A percentile compares a stretch with the other conserved stretches of the same genome.
Evolutionary conservation across 2,329 filamentous ascomycete genomes (phyloP).

Genomic region (Aspergillus bombycis): DNA sequence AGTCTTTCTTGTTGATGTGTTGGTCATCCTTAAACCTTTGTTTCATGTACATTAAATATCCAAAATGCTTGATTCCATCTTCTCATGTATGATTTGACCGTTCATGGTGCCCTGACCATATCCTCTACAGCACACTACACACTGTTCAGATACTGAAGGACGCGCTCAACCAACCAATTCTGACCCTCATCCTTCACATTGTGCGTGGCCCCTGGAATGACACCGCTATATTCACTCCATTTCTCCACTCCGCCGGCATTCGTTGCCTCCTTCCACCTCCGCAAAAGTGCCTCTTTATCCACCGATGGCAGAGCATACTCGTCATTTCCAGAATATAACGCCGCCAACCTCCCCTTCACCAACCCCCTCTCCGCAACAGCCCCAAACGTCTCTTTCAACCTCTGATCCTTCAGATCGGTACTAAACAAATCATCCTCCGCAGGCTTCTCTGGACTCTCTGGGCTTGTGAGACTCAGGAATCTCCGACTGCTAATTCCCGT

Average conservation of each 20-base stretch:
- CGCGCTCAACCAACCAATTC: slow-evolving; percentile 41
- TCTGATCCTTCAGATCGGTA: slow-evolving; percentile 67
- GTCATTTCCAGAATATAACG: slow-evolving; percentile 52
- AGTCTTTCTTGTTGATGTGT: background rate
- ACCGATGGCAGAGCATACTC: slow-evolving; percentile 49
- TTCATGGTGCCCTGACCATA: background rate
- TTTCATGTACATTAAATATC: slow-evolving; percentile 2
- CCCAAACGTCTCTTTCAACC: slow-evolving; percentile 67
- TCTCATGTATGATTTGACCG: too few species aligned
- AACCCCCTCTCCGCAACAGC: slow-evolving; percentile 42
- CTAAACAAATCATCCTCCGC: slow-evolving; percentile 88
- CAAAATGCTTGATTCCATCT: slow-evolving; percentile 2
- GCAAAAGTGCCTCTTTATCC: slow-evolving; percentile 48
- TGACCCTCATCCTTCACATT: slow-evolving; percentile 54
- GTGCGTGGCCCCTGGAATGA: slow-evolving; percentile 54
- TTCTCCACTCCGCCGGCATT: slow-evolving; percentile 40
- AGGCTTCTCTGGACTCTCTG: slow-evolving; percentile 55
- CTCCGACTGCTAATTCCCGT: slow-evolving; percentile 59
- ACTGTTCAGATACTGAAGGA: slow-evolving; percentile 37
- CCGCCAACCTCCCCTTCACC: slow-evolving; percentile 44
- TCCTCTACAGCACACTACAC: slow-evolving; percentile 16
- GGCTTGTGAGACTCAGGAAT: slow-evolving; percentile 60
- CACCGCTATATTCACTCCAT: slow-evolving; percentile 55
- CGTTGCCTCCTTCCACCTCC: slow-evolving; percentile 47
- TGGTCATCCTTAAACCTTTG: background rate